Conservation (phyloP, 108 stramenopile species). For the Skeletonema grethae region DNA sequence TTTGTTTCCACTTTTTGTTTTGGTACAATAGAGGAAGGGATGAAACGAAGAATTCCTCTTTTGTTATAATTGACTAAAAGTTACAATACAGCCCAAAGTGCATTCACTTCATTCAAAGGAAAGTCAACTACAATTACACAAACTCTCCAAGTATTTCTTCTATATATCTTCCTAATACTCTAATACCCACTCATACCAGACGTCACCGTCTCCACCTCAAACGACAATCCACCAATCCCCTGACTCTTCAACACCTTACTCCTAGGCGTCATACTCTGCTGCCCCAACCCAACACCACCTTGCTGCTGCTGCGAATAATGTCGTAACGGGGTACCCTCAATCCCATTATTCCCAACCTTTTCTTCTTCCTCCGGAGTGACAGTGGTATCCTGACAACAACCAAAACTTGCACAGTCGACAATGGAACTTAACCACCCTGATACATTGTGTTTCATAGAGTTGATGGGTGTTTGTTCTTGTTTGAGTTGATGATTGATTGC, state of each 20-base stretch:
- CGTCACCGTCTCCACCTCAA: conserved; percentile 23
- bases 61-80: no score
- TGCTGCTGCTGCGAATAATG: neutral
- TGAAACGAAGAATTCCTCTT: no score
- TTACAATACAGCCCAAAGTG: no score
- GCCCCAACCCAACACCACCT: neutral
- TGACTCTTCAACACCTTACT: conserved; percentile 14
- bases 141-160: no score
- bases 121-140: no score
- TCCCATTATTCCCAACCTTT: conserved; percentile 4
- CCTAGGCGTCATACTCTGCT: conserved; percentile 11
- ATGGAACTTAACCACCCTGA: conserved; percentile 38
- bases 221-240: conserved; percentile 35
- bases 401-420: conserved; percentile 31
- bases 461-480: conserved; percentile 25
- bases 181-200: neutral
- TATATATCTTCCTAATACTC: neutral
- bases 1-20: no score
- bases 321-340: neutral
- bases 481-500: conserved; percentile 35
- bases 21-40: no score
- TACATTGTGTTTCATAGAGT: conserved; percentile 26
- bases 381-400: conserved; percentile 37
- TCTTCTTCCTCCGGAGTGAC: conserved; percentile 16
- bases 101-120: no score